Percentiles rank a stretch among this genome's conserved stretches.
phyloP scores from a whole-genome alignment of 495 filamentous ascomycete species.

The Rusavskia elegans region DNA sequence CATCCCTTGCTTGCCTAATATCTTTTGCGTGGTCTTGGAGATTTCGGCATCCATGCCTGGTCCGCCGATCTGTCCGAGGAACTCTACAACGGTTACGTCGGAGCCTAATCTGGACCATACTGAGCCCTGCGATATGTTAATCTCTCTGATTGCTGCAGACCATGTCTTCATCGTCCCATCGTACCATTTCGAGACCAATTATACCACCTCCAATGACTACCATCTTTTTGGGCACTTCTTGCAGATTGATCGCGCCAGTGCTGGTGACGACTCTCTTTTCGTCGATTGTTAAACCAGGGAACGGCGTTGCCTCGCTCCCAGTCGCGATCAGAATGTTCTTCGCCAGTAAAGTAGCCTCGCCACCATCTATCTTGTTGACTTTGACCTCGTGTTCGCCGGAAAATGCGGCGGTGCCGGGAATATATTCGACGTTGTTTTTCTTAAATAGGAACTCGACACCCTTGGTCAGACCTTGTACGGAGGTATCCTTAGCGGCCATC shows the following conservation, averaged over 20 bases:
- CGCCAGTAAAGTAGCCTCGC: constrained; percentile 64
- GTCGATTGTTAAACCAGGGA: constrained; percentile 89
- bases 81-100: constrained; percentile 95
- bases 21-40: constrained; percentile 81
- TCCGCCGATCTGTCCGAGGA: constrained; percentile 87
- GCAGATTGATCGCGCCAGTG: constrained; percentile 79
- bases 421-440: constrained; percentile 95
- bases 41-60: constrained; percentile 96
- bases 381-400: constrained; percentile 81
- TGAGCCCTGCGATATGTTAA: constrained; percentile 42
- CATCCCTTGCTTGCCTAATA: constrained; percentile 90
- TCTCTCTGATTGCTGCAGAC: background rate
- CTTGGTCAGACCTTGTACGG: constrained; percentile 82
- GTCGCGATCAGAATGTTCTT: constrained; percentile 99
- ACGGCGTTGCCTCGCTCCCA: constrained; percentile 84
- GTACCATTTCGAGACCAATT: constrained; percentile 93
- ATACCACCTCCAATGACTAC: constrained; percentile 96
- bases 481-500: constrained; percentile 95
- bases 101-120: constrained; percentile 90
- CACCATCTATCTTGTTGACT: constrained; percentile 78
- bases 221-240: constrained; percentile 93
- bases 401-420: constrained; percentile 83
- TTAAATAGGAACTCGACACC: constrained; percentile 95
- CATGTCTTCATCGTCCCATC: too few species aligned
- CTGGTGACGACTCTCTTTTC: constrained; percentile 95